Conservation (phyloP, 805 yeast species). For the Spathaspora passalidarum region DNA sequence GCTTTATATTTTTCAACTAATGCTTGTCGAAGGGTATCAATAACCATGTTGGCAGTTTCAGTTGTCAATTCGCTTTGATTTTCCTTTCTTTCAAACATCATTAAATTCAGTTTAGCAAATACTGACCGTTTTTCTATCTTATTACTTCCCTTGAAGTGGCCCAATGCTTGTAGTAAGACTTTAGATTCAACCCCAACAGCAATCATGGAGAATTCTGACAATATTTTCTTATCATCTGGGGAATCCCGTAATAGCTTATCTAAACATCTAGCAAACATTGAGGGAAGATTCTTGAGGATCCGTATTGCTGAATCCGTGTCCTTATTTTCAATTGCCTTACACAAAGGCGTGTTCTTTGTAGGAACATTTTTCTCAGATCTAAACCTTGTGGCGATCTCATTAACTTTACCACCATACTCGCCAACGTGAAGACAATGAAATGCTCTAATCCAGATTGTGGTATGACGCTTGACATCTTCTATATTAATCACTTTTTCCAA, state of each 20-base stretch:
- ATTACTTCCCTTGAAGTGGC: conserved; percentile 5
- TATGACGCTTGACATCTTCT: conserved; percentile 9
- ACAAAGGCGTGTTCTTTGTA: conserved; percentile 6
- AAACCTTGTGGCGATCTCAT: conserved; percentile 6
- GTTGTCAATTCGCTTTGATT: neutral
- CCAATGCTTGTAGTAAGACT: conserved; percentile 9
- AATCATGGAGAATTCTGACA: neutral
- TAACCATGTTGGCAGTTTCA: neutral
- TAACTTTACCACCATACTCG: conserved; percentile 7
- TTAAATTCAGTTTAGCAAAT: neutral
- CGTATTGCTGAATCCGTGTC: conserved; percentile 1
- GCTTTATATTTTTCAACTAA: conserved; percentile 1
- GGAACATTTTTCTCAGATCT: conserved; percentile 9
- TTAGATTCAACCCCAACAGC: conserved; percentile 5
- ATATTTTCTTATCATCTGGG: neutral
- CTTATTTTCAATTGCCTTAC: conserved; percentile 8
- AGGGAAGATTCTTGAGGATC: conserved; percentile 5
- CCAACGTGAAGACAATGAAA: conserved; percentile 12
- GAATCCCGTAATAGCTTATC: conserved; percentile 10
- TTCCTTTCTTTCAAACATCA: neutral
- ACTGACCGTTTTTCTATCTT: neutral
- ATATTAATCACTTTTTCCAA: conserved; percentile 10
- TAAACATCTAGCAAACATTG: conserved; percentile 9
- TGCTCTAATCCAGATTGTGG: conserved; percentile 7
- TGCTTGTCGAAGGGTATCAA: neutral